These are phyloP conservation scores for Ambrosiella cleistominuta DNA, from an alignment of 2,329 filamentous ascomycete genomes.

Conservation along the genomic window DNA sequence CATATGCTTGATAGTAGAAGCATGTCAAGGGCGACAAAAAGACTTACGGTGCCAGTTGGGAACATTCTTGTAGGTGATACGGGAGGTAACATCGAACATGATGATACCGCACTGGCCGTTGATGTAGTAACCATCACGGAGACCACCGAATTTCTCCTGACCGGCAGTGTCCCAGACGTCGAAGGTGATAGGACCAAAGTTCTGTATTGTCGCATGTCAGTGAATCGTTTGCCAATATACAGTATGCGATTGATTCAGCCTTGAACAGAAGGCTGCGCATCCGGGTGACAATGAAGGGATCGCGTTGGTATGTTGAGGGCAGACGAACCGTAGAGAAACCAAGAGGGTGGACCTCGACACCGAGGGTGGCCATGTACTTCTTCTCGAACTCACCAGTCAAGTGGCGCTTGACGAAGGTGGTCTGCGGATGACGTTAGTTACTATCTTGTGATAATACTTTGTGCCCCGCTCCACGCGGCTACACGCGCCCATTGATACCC, in stretches of 20 bases:
- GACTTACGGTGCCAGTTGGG: constrained; percentile 99
- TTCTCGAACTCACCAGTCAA: constrained; percentile 99
- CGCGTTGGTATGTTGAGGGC: constrained; percentile 3
- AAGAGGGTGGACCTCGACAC: constrained; percentile 98
- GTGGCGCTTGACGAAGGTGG: constrained; percentile 99
- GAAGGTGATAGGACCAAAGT: constrained; percentile 93
- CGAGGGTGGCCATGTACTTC: constrained; percentile 99
- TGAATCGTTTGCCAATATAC: background rate
- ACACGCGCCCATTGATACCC: background rate
- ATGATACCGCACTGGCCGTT: constrained; percentile 99
- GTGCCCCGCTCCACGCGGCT: constrained; percentile 9
- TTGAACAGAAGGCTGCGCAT: background rate
- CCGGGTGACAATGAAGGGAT: constrained; percentile 12
- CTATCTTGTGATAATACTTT: background rate
- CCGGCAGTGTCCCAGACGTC: constrained; percentile 98
- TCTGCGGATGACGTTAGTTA: constrained; percentile 37
- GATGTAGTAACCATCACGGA: constrained; percentile 99
- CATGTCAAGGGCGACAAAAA: background rate
- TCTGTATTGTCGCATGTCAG: constrained; percentile 31
- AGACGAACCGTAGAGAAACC: constrained; percentile 86
- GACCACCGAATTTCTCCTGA: constrained; percentile 98
- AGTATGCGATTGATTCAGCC: background rate
- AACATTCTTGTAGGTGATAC: constrained; percentile 99
- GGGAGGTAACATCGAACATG: constrained; percentile 99
- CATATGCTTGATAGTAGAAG: background rate